Conservation (phyloP, 164 flowering plant species). For the Nymphaea thermarum region DNA sequence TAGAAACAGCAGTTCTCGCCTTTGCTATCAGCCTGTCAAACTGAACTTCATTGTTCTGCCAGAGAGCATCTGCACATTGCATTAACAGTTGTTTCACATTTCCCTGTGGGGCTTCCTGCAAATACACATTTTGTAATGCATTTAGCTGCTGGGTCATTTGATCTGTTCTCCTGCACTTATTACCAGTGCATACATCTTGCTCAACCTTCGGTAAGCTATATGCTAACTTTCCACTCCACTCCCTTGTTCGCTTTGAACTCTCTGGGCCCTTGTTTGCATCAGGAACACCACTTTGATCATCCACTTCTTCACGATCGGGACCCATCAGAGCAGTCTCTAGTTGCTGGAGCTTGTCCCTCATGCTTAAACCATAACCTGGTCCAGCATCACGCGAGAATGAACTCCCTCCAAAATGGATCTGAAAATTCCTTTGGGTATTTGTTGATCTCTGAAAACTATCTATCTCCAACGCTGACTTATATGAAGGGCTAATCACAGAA, state of each 20-base stretch:
- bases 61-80: conserved; percentile 18
- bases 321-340: conserved; percentile 66
- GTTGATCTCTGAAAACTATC: conserved; percentile 18
- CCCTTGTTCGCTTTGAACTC: conserved; percentile 20
- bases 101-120: conserved; percentile 20
- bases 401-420: conserved; percentile 10
- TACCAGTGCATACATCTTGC: not conserved
- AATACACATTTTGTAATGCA: conserved; percentile 5
- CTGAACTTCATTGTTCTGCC: conserved; percentile 8
- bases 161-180: not conserved
- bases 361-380: conserved; percentile 22
- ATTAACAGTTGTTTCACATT: conserved; percentile 16
- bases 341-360: conserved; percentile 34
- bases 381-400: conserved; percentile 8
- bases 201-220: not conserved
- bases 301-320: conserved; percentile 37
- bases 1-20: conserved; percentile 11
- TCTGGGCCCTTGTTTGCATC: conserved; percentile 19
- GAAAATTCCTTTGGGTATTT: conserved; percentile 8
- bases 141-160: not conserved
- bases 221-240: conserved; percentile 18
- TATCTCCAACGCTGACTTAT: conserved; percentile 37
- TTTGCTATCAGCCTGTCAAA: conserved; percentile 8
- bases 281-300: conserved; percentile 15
- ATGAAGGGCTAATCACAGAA: conserved; percentile 37